Conservation (phyloP, 768 basidiomycete genomes). For the Rhizopogon sp. region DNA sequence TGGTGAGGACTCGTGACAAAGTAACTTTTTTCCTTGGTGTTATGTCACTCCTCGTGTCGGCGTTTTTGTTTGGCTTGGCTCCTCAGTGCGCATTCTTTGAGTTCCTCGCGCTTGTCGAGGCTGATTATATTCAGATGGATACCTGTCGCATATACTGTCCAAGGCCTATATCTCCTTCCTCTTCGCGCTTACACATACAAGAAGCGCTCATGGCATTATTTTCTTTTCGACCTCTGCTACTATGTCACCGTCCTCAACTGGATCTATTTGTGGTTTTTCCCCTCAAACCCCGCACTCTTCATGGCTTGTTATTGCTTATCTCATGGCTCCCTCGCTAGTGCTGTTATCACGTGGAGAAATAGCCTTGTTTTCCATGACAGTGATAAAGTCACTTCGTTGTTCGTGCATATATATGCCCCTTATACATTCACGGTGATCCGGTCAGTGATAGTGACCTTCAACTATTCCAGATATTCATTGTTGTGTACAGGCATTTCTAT, state of each 20-base stretch:
- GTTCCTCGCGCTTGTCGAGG: neutral
- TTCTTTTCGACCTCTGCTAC: constrained; percentile 91
- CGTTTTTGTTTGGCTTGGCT: constrained; percentile 82
- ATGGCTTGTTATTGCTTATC: constrained; percentile 91
- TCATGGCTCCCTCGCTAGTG: constrained; percentile 86
- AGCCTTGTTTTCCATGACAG: constrained; percentile 96
- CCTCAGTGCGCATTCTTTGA: constrained; percentile 61
- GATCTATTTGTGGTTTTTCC: constrained; percentile 88
- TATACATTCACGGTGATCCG: constrained; percentile 89
- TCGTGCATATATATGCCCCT: constrained; percentile 92
- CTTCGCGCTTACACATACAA: constrained; percentile 84
- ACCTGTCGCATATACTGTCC: constrained; percentile 81
- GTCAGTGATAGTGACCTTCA: constrained; percentile 34
- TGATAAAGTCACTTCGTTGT: constrained; percentile 94
- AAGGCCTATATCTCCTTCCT: constrained; percentile 75
- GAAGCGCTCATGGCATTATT: constrained; percentile 91
- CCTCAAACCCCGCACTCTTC: constrained; percentile 72
- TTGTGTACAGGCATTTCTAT: constrained; percentile 72
- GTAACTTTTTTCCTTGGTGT: constrained; percentile 93
- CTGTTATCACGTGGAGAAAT: constrained; percentile 98
- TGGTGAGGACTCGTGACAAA: constrained; percentile 77
- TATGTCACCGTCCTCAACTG: constrained; percentile 90
- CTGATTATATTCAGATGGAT: constrained; percentile 58
- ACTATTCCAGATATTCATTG: neutral
- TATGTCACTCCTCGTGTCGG: constrained; percentile 79